Evolutionary conservation across 345 rosid genomes (phyloP).

Genomic region (Eucalyptus marginata): DNA sequence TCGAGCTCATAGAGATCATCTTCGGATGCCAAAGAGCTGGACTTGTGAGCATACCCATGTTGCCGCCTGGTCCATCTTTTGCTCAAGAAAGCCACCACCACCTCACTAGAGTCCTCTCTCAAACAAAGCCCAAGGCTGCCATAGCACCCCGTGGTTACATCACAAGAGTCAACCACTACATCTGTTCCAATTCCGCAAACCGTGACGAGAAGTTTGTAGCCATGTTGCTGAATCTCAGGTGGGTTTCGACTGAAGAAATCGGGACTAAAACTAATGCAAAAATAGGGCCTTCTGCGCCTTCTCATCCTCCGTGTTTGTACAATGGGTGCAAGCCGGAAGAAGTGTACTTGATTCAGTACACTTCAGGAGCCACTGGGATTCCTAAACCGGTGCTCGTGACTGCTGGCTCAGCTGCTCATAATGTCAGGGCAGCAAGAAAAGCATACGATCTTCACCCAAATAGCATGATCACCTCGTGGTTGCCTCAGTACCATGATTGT

Average conservation of each 20-base stretch:
- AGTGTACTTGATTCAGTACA: constrained; percentile 49
- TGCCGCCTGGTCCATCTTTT: constrained; percentile 34
- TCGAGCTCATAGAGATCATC: constrained; percentile 33
- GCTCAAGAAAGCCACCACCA: constrained; percentile 17
- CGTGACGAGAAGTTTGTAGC: constrained; percentile 5
- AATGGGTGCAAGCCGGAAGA: constrained; percentile 32
- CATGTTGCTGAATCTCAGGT: constrained; percentile 18
- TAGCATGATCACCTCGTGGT: constrained; percentile 38
- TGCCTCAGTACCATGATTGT: constrained; percentile 64
- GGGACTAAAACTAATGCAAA: neutral
- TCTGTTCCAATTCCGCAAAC: neutral
- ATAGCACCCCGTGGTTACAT: constrained; percentile 27
- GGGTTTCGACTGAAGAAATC: constrained; percentile 34
- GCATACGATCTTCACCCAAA: constrained; percentile 42
- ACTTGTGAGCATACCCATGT: constrained; percentile 29
- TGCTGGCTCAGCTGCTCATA: constrained; percentile 57
- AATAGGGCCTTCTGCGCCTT: neutral
- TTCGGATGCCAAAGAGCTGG: constrained; percentile 58
- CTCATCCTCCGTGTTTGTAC: neutral
- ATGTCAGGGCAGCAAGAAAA: constrained; percentile 46
- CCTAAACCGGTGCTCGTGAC: constrained; percentile 56
- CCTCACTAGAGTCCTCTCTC: constrained; percentile 35
- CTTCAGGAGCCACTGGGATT: constrained; percentile 58
- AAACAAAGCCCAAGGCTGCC: constrained; percentile 49
- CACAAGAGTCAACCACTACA: constrained; percentile 6